Base-by-base conservation (phyloP, 2,329 filamentous ascomycete species). In the Aspergillus vadensis region DNA sequence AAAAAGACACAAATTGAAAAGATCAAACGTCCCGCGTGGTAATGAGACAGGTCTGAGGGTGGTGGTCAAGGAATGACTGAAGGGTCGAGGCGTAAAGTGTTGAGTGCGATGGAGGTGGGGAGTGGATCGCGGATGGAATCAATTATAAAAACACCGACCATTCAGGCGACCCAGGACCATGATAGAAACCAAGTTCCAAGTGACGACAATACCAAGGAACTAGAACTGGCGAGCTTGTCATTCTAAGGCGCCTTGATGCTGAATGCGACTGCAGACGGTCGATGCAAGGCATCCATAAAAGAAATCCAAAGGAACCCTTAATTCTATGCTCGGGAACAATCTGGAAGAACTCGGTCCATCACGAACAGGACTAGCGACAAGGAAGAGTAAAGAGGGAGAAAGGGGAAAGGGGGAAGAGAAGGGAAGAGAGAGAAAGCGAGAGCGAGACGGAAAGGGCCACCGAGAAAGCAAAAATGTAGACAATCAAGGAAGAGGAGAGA, bases 241-340 rank as follows among this genome's bases (percentile, higher is more conserved):
- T 47, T 55, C 53, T 30, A 55, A 27, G 23, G 19, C 17, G 25
- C 23, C 14, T 21, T 47, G 32, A 27, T 8, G 30, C 39, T 27
- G 53, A 36, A 15, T 23, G 51, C 36, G 25, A 44, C n/a, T 43
- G 25, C 25, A 14, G 41, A 14, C 38, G 17, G 25, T 36, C 27
- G 38, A 53, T 57, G 60, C 54, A 53, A 63, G 53, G 58, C 49
- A 52, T 51, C 54, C 58, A 56, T 51, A n/a, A 21, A 60, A 36
- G 1, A 36, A 36, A 14, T 1, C 14, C 21, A 23, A 49, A 19
- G 27, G 25, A 21, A 14, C 44, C 44, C 39, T 50, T 50, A 56
- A 55, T 38, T 48, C 23, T 25, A 23, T 57, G 55, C 39, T 38
- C 19, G 43, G 47, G 50, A n/a, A 19, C 19, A 19, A 47, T 36